Evolutionary conservation across 306 rosid species (phyloP), one percentile per base, ranked within the genome.

Genomic region (Vigna reflexopilosa): DNA sequence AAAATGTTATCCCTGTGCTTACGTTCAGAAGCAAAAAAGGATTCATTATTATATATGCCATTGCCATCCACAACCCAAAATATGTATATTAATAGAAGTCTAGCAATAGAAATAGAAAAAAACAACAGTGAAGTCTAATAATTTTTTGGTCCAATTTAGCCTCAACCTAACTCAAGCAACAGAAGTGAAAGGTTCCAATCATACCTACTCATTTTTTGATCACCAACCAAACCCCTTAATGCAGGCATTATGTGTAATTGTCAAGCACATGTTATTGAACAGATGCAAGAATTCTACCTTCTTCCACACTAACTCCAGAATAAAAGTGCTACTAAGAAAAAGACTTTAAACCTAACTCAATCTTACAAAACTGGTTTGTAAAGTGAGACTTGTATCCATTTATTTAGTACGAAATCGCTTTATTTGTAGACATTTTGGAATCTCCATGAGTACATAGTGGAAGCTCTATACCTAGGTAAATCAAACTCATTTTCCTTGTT

Each of bases 141-240:
- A 57, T 22, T 72, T 47, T 72, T 76, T 57, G 79, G 86, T 77
- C 72, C 80, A 72, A 61, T 83, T 65, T 72, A 80, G 66, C 51
- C 36, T 67, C 72, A 77, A 78, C 80, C 44, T 54, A 65, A 69
- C 78, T 76, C 68, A 76, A 63, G 75, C 65, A 45, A 47, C 64
- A 77, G 55, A 70, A 45, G 62, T 19, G 70, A 76, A 76, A 28
- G 77, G 44, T 57, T 67, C 71, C 58, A 40, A 57, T 75, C 72
- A 81, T 75, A 36, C 38, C 66, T 47, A 70, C 45, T 59, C 59
- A 59, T 40, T 70, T 15, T 17, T 40, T 13, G 7, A 75, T 26
- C 79, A 34, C 71, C 47, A 81, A 74, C 51, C 45, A 68, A 56
- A 59, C 71, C 52, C 76, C 65, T 67, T 20, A 40, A 45, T 72